Percentiles rank a stretch among this genome's conserved stretches.
phyloP scores from a whole-genome alignment of 2,329 filamentous ascomycete species.

The Basipetospora chlamydospora region DNA sequence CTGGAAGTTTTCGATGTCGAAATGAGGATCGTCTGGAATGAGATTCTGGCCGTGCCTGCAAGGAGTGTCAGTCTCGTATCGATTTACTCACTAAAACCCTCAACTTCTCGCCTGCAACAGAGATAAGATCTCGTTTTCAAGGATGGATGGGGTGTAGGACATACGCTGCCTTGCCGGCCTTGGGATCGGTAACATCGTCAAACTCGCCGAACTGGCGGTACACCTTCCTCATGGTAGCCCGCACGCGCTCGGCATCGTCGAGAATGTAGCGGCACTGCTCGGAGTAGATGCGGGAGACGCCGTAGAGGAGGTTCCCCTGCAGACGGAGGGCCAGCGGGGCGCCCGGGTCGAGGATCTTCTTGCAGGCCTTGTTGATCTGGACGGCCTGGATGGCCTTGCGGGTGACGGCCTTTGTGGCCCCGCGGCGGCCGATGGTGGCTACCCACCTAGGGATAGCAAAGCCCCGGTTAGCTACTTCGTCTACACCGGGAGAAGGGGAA shows the following conservation, averaged over 20 bases:
- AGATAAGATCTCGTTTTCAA: too few relatives aligned
- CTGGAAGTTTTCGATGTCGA: constrained; percentile 47
- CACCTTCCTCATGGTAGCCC: constrained; percentile 57
- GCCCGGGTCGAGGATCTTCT: constrained; percentile 67
- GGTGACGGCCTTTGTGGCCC: constrained; percentile 58
- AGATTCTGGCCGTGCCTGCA: constrained; percentile 60
- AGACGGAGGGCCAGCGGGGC: constrained; percentile 81
- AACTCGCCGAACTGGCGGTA: constrained; percentile 27
- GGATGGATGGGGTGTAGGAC: constrained; percentile 14
- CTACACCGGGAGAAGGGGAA: too few relatives aligned
- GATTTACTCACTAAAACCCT: too few relatives aligned
- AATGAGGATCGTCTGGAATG: constrained; percentile 69
- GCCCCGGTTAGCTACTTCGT: too few relatives aligned
- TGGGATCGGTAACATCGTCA: constrained; percentile 40
- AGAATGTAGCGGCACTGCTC: constrained; percentile 84
- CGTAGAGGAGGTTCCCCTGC: constrained; percentile 77
- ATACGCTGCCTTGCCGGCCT: constrained; percentile 60
- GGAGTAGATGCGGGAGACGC: constrained; percentile 69
- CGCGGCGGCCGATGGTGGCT: constrained; percentile 63
- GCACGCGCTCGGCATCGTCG: constrained; percentile 60
- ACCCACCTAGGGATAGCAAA: constrained; percentile 51
- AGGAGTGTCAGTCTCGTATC: constrained; percentile 13
- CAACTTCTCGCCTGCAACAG: too few relatives aligned
- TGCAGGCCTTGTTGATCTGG: constrained; percentile 72
- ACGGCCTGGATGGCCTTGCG: constrained; percentile 82